Base-by-base conservation (phyloP, 2,329 filamentous ascomycete species). In the Ophiocordyceps australis region DNA sequence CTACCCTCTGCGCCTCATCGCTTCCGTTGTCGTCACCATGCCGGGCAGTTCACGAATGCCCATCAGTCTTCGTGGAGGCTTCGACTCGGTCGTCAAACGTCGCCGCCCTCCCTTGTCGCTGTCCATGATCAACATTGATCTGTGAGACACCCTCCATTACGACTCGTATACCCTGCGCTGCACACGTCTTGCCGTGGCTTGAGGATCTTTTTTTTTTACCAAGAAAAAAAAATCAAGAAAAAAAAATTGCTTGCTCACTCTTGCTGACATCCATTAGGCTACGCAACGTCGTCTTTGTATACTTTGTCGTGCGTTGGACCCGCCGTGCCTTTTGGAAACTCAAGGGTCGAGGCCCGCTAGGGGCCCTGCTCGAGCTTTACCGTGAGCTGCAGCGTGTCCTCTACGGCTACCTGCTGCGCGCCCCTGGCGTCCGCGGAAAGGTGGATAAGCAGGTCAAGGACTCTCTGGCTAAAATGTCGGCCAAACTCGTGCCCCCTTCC, bases 381-480 rank as follows among this genome's bases (percentile, higher is more conserved):
- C 57, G 61, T 34, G 65, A 73, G 35, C 45, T 75, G 33, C 76
- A 76, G 35, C 71, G 81, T 35, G 67, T 73, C 33, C 60, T 77
- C 26, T 98, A 92, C 51, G 79, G 79, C 33, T 65, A 82, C 45
- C 89, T 98, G 57, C 65, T 98, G 24, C 72, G 73, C 33, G 66
- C 81, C 17, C 89, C 89, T 2, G 83, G 85, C 29, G 82, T 98
- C 27, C 79, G 82, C 38, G 69, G 68, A 35, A 73, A 86, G 50
- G 82, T 98, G 9, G 73, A 83, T 45, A 74, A 78, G 39, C 80
- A 95, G 49, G 70, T 98, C 32, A 64, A 66, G 30, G 78, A 85
- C 36, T 74, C 82, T 3, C 64, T 93, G 24, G 59, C 68, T 27
- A 89, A 91, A 43, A 53, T 95, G 14, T 76, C 93, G 49, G 55